Base-by-base conservation (phyloP, 768 basidiomycete species). In the Agaricus subrufescens region DNA sequence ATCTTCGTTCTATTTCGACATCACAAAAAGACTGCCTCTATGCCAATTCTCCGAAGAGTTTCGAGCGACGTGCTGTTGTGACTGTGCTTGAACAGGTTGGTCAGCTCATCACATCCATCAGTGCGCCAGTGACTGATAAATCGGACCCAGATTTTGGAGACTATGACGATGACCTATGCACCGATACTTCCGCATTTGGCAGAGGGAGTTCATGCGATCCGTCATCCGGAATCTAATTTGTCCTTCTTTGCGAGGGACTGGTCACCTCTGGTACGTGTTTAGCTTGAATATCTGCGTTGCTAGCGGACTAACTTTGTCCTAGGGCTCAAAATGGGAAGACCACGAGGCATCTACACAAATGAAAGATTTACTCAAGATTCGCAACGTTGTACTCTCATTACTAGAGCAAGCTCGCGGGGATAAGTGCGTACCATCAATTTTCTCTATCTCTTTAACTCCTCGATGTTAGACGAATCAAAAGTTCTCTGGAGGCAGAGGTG, bases 1-100 rank as follows among this genome's bases (percentile, higher is more conserved):
- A 23, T 98, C 96, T 0, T 87, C 93, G 0, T 72, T 96, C 31
- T 98, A 98, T 70, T 91, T 98, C 60, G 94, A 95, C 64, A 85
- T 91, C 48, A 90, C 85, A 34, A 97, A 19, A 97, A 68, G 96
- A 98, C 68, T 79, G 80, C 45, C 72, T 99, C 9, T 98, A 99
- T 65, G 90, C 91, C 34, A 79, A 90, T 62, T 65, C 72, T 8
- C 53, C 70, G 2, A 62, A 75, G 23, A 80, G 80, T 57, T 61
- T 68, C 2, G 76, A 83, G 42, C 84, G 96, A 12, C 75, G 82
- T 48, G 81, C 80, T 0, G 78, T 90, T 12, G 67, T 94, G 6
- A 83, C 86, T 4, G 87, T 90, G 1, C 74, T 97, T 11, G 78
- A 84, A 57, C 78, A 86, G 66, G 93, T 91, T 44, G 31, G 3